Base-by-base conservation (phyloP, 352 stramenopile genomes). In the Globisporangium recalcitrans region DNA sequence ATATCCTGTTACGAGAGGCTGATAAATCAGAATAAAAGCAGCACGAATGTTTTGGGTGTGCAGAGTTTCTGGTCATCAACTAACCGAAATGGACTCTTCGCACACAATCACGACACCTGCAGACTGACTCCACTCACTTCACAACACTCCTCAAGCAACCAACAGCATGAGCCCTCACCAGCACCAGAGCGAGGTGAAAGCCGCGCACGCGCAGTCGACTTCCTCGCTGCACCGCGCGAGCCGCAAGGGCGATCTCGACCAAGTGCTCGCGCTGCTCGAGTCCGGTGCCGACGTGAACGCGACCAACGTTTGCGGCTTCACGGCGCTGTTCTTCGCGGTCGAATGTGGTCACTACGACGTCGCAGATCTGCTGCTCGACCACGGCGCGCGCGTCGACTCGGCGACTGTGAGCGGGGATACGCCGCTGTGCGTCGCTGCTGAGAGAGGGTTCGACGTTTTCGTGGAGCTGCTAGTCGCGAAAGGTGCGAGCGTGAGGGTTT, bases 281-380 rank as follows among this genome's bases (percentile, higher is more conserved):
- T 32, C n/a, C 31, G 44, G 57, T n/a, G 57, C 57, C 19, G 26
- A 44, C 44, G 44, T 44, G 26, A 62, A 56, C 44, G 44, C 44
- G 29, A 27, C 44, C n/a, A 62, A 62, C 32, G 36, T 31, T 8
- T 54, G 31, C 10, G 57, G 44, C 44, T 53, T 48, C n/a, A 32
- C 57, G 10, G 57, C 57, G 44, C 31, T 62, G n/a, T 44, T 49
- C 24, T 57, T 63, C 47, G 58, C 58, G 14, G 24, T 38, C 31
- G 58, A 63, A 16, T 27, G 47, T 7, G 46, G 46, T 7, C 58
- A 57, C 14, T 36, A 36, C 13, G 44, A 57, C 31, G 16, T 63
- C 24, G 47, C 29, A 2, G 38, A 53, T 11, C 46, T 57, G n/a
- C 32, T 63, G 58, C 32, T 57, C 58, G 29, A 63, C 32, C 27